Evolutionary conservation across 2,329 filamentous ascomycete species (phyloP).

Genomic region (Alternaria postmessia): DNA sequence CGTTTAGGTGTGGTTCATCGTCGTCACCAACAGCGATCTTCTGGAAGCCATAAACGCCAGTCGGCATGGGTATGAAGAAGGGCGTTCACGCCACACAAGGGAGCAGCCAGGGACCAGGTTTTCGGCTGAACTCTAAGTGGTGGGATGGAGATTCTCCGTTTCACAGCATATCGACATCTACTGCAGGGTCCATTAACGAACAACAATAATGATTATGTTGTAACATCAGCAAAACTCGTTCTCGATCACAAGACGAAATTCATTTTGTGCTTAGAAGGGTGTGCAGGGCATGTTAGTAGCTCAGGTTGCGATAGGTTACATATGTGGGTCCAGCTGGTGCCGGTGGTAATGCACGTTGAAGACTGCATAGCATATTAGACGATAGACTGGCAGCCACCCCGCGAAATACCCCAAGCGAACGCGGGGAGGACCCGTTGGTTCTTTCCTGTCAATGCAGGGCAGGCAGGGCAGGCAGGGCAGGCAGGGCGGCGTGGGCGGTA

Average conservation of each 20-base stretch:
- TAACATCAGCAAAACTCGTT: not conserved
- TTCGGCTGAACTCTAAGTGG: conserved; percentile 7
- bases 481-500: conserved; percentile 1
- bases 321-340: conserved; percentile 4
- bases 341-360: conserved; percentile 11
- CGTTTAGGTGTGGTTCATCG: not conserved
- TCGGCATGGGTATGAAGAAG: not conserved
- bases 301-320: not conserved
- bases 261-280: not conserved
- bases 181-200: not conserved
- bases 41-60: not conserved
- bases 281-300: not conserved
- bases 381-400: not conserved
- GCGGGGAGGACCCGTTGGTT: conserved; percentile 10
- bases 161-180: not conserved
- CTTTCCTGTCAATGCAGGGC: conserved; percentile 8
- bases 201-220: not conserved
- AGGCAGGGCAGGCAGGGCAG: conserved; percentile 12
- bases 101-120: conserved; percentile 5
- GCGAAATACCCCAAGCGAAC: conserved; percentile 6
- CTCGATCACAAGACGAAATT: not conserved
- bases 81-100: conserved; percentile 5
- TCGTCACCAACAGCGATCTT: conserved; percentile 1
- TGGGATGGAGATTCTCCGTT: not conserved
- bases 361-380: not conserved